Conservation (phyloP, 1,139 yeast genomes). For the Yamadazyma kanchanaburiensis region DNA sequence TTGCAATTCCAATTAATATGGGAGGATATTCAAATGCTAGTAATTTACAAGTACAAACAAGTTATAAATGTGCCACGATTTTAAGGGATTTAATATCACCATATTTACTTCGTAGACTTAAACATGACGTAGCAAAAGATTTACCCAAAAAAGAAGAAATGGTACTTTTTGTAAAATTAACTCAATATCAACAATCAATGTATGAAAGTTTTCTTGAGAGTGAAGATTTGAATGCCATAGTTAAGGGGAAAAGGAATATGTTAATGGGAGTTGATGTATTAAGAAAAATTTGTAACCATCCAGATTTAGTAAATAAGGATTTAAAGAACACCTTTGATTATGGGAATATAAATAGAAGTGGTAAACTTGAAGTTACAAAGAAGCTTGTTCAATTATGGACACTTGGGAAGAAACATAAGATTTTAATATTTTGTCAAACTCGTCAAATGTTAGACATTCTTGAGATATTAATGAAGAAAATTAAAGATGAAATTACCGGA, state of each 20-base stretch:
- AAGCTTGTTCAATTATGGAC: constrained; percentile 77
- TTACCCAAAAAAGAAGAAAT: constrained; percentile 90
- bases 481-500: constrained; percentile 17
- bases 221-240: constrained; percentile 69
- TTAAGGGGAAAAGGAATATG: constrained; percentile 76
- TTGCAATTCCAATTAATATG: constrained; percentile 86
- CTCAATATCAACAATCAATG: constrained; percentile 68
- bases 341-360: constrained; percentile 73
- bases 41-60: constrained; percentile 93
- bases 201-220: constrained; percentile 74
- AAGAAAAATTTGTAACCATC: constrained; percentile 93
- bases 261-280: constrained; percentile 86
- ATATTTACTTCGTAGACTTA: constrained; percentile 78
- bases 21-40: constrained; percentile 99
- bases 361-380: constrained; percentile 86
- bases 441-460: constrained; percentile 90
- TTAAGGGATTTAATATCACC: constrained; percentile 87
- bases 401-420: constrained; percentile 63
- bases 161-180: constrained; percentile 86
- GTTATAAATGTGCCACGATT: constrained; percentile 93
- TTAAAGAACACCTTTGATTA: constrained; percentile 46
- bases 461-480: constrained; percentile 52
- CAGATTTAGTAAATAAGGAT: constrained; percentile 64
- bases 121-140: constrained; percentile 95
- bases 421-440: constrained; percentile 84